Base-by-base conservation (phyloP, 2,329 filamentous ascomycete species). In the Fulvia fulva region DNA sequence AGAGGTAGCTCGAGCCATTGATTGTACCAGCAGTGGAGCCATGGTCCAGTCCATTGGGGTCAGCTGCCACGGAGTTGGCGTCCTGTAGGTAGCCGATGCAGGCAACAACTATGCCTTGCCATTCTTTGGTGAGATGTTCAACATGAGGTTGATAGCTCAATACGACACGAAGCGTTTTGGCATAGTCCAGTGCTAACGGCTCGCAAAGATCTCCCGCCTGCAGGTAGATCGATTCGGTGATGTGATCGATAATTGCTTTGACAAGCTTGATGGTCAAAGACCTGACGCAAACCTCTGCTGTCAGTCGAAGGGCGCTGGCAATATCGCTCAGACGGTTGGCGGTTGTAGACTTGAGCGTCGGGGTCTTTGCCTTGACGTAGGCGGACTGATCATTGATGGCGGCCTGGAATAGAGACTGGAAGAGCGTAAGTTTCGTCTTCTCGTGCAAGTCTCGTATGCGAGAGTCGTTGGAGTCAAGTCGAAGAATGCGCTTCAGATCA, bases 361-460 rank as follows among this genome's bases (percentile, higher is more conserved):
- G 56, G 77, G 81, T 60, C 78, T 80, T 25, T 12, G 80, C 79
- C 56, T 81, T 82, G 56, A 83, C 80, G 63, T 84, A 88, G 19
- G 75, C 71, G 9, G 85, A 78, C 70, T 90, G 91, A 65, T 96
- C 91, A 14, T 80, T 74, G 19, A 87, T 72, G 1, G 82, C 82
- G 69, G 81, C 87, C 55, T 83, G 81, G 69, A 97, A 96, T 2
- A 97, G 77, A 1, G 84, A 83, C 68, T 97, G 91, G 66, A 90
- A 90, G 45, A 97, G 85, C 59, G 83, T 83, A 69, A 94, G 88
- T 65, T 89, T 96, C n/a, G 83, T 83, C 70, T 88, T 89, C 70
- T 96, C 90, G 47, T 82, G 83, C 32, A 96, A 77, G 11, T 32
- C 45, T 32, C 77, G 73, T 61, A 77, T 65, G 46, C 65, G 73